Evolutionary conservation across 352 stramenopile genomes (phyloP), one percentile per base, ranked within the genome.

Genomic region (Globisporangium mamillatum): DNA sequence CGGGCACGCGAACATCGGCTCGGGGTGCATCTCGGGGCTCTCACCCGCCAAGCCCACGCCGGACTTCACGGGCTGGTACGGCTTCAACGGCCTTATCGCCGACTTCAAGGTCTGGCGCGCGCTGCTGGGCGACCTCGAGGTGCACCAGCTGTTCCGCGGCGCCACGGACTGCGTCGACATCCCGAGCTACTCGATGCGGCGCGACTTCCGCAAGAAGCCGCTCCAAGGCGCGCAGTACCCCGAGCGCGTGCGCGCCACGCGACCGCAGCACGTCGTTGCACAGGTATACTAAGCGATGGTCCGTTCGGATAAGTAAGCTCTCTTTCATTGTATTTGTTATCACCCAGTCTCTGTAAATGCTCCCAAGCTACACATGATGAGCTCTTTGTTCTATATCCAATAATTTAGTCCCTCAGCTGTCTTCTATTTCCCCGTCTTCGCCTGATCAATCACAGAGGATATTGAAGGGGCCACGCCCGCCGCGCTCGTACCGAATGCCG

Each of bases 51-150:
- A 89, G 60, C 83, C 83, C 4, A 72, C 81, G 48, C 70, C 84
- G 0, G 78, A 88, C 18, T 91, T 89, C 55, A 75, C 78, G 3
- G 82, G 82, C 46, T 92, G 84, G 84, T 91, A 89, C 59, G 82
- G 79, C 48, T 92, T 91, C 46, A 89, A 82, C 52, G 82, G 84
- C 5, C 71, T 92, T 9, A 72, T 92, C 7, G 73, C 84, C 63
- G 84, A 92, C 36, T 67, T 84, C 34, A 69, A 74, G 2, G 69
- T 89, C 53, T 92, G 84, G 84, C 74, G 77, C 50, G 69, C 74
- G 55, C 75, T 79, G 57, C 68, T 92, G 41, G 70, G 67, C 20
- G 79, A 84, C 7, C 27, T 79, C 20, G 76, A 89, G 12, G 74
- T 89, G 0, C 79, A 88, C 50, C 78, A 85, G 60, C 73, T 92